These are phyloP conservation scores for Buddleja alternifolia DNA, from an alignment of 257 asterid species.

Conservation along the genomic window DNA sequence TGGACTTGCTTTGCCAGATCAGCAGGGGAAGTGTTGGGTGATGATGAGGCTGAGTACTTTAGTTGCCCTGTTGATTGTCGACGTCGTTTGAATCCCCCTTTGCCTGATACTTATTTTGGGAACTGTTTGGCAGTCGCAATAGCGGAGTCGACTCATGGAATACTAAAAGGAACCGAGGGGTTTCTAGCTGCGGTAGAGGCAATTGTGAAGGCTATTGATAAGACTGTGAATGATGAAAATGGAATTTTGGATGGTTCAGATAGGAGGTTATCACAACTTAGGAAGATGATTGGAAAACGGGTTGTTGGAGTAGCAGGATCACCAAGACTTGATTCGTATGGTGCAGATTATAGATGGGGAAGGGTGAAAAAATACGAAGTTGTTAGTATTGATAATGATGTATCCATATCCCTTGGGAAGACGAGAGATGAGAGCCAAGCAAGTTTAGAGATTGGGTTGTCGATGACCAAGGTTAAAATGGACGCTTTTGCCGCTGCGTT, in stretches of 20 bases:
- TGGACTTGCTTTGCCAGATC: not conserved
- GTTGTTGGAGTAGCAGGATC: not conserved
- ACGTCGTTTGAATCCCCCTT: slow-evolving; percentile 5
- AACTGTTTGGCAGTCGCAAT: not conserved
- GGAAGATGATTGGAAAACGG: not conserved
- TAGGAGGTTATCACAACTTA: not conserved
- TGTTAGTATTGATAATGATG: slow-evolving; percentile 23
- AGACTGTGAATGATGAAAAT: not conserved
- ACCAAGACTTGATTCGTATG: slow-evolving; percentile 24
- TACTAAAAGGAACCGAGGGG: slow-evolving; percentile 6
- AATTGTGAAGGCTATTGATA: not conserved
- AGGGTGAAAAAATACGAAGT: slow-evolving; percentile 29
- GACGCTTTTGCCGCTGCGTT: slow-evolving; percentile 24
- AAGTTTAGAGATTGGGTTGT: slow-evolving; percentile 31
- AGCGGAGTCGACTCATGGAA: not conserved
- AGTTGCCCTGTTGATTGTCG: slow-evolving; percentile 9
- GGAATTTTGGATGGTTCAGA: slow-evolving; percentile 8
- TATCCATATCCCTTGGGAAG: slow-evolving; percentile 23
- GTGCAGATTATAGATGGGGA: slow-evolving; percentile 36
- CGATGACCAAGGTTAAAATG: slow-evolving; percentile 19
- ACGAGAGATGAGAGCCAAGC: slow-evolving; percentile 25
- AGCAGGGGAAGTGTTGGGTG: not conserved
- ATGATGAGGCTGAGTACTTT: slow-evolving; percentile 9
- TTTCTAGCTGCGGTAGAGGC: slow-evolving; percentile 1
- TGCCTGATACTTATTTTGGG: slow-evolving; percentile 11